phyloP scores from a whole-genome alignment of 1,284 basidiomycete species.

The Naganishia sp. region DNA sequence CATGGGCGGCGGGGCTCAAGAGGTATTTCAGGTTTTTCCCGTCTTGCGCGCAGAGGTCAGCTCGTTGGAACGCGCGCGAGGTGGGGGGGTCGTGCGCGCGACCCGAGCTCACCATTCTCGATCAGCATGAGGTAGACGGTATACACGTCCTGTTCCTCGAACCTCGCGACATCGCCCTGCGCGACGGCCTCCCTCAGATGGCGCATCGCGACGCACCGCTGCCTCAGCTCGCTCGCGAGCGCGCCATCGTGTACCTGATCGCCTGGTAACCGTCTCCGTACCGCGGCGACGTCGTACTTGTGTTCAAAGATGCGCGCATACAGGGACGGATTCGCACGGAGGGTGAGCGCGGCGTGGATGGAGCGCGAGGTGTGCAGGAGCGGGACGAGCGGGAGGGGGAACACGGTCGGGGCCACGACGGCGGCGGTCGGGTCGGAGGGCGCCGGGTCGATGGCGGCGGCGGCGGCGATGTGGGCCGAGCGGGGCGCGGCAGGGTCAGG shows the following conservation, averaged over 20 bases:
- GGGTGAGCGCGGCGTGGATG: constrained; percentile 56
- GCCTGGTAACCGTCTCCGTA: constrained; percentile 60
- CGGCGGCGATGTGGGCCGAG: background rate
- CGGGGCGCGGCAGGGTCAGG: background rate
- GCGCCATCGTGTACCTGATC: constrained; percentile 39
- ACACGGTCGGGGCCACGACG: background rate
- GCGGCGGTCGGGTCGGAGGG: background rate
- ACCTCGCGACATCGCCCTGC: constrained; percentile 37
- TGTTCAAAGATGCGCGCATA: constrained; percentile 63
- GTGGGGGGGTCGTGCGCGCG: too few relatives aligned
- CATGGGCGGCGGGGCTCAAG: constrained; percentile 42
- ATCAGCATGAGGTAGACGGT: constrained; percentile 65
- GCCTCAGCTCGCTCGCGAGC: constrained; percentile 45
- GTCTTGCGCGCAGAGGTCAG: constrained; percentile 48
- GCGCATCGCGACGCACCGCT: constrained; percentile 41
- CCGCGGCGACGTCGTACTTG: constrained; percentile 65
- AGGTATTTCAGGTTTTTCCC: constrained; percentile 69
- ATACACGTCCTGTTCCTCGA: constrained; percentile 57
- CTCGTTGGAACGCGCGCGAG: too few relatives aligned
- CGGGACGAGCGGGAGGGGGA: constrained; percentile 51
- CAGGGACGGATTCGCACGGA: constrained; percentile 59
- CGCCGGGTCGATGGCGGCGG: background rate
- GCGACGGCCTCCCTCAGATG: constrained; percentile 40
- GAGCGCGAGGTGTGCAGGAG: constrained; percentile 59
- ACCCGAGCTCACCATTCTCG: constrained; percentile 59